Evolutionary conservation across 331 rosid genomes (phyloP).

Genomic region (Telfairia occidentalis): DNA sequence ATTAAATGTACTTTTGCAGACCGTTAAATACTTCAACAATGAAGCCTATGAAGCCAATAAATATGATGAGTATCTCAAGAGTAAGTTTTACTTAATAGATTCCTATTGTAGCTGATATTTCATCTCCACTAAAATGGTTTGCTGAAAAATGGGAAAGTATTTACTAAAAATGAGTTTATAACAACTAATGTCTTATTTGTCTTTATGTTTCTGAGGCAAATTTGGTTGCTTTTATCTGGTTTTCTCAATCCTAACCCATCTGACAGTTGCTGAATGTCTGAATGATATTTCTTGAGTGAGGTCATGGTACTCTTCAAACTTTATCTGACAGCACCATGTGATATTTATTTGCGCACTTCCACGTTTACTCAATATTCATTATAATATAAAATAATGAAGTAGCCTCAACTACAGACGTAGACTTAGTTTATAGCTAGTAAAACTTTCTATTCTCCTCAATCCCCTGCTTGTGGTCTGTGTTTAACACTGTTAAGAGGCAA

Average conservation of each 20-base stretch:
- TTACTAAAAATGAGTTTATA: neutral
- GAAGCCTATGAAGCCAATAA: conserved; percentile 68
- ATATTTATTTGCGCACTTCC: neutral
- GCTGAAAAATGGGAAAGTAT: neutral
- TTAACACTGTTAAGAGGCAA: neutral
- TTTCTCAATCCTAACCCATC: neutral
- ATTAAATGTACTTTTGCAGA: conserved; percentile 33
- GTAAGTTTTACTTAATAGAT: conserved; percentile 41
- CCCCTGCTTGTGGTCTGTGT: neutral
- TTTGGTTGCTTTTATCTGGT: neutral
- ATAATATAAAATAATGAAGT: neutral
- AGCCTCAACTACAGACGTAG: neutral
- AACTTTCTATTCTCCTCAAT: neutral
- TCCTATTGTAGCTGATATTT: conserved; percentile 5
- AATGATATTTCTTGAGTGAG: neutral
- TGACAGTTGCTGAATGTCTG: neutral
- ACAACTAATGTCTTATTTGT: neutral
- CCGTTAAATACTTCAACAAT: conserved; percentile 90
- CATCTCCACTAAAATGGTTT: neutral
- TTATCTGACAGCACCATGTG: neutral
- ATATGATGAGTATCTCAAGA: conserved; percentile 64
- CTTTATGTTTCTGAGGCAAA: neutral
- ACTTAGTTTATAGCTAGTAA: neutral
- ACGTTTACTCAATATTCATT: neutral
- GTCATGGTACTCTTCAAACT: neutral